These are phyloP conservation scores for Podila clonocystis DNA, from an alignment of 192 early-diverging fungal species.

Conservation along the genomic window DNA sequence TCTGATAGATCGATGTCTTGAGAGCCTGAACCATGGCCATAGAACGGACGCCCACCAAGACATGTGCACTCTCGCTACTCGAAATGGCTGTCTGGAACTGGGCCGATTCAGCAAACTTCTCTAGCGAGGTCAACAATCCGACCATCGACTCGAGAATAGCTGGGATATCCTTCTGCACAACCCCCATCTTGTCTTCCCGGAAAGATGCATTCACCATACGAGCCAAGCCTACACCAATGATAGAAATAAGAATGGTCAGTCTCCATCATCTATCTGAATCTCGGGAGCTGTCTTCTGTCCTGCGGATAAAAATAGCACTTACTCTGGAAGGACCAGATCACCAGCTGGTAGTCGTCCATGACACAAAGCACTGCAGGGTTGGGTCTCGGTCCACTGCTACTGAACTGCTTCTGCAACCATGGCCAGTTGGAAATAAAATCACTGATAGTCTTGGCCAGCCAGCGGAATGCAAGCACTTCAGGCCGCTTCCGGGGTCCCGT, in stretches of 20 bases:
- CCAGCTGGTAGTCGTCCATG: constrained; percentile 34
- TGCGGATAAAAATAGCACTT: neutral
- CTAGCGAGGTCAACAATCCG: constrained; percentile 39
- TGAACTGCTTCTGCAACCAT: constrained; percentile 30
- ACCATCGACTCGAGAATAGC: constrained; percentile 48
- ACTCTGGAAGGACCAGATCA: constrained; percentile 48
- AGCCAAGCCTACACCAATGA: constrained; percentile 21
- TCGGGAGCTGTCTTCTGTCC: neutral
- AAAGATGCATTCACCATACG: constrained; percentile 34
- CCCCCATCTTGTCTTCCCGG: constrained; percentile 43
- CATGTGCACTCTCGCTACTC: constrained; percentile 21
- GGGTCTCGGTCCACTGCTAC: constrained; percentile 8
- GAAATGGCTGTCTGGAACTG: neutral
- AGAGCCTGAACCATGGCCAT: constrained; percentile 24
- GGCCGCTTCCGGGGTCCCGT: constrained; percentile 22
- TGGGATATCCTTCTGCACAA: constrained; percentile 52
- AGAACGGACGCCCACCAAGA: constrained; percentile 16
- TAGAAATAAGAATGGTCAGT: neutral
- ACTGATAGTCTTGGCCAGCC: constrained; percentile 27
- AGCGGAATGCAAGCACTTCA: constrained; percentile 35
- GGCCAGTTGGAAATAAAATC: constrained; percentile 31
- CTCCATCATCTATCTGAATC: neutral
- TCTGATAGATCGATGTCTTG: constrained; percentile 45
- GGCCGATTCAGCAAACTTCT: constrained; percentile 18
- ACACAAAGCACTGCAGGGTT: constrained; percentile 10